phyloP scores from a whole-genome alignment of 352 stramenopile species.

The Hyaloperonospora brassicae region DNA sequence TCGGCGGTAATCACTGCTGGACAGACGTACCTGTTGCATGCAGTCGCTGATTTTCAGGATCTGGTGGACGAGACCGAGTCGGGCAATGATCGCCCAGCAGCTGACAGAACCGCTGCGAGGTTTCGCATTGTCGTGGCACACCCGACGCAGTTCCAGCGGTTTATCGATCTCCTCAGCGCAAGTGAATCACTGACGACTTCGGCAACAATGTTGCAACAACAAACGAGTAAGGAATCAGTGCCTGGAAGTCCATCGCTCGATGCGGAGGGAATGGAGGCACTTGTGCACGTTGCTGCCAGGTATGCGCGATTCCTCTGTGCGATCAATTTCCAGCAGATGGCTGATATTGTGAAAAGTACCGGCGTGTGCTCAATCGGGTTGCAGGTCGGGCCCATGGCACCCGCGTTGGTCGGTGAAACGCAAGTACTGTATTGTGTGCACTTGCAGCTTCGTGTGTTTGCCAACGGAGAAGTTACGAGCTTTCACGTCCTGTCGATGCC shows the following conservation, averaged over 20 bases:
- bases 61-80: constrained; percentile 13
- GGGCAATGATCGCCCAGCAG: background rate
- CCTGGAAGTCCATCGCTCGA: constrained; percentile 12
- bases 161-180: constrained; percentile 19
- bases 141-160: constrained; percentile 18
- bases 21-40: constrained; percentile 13
- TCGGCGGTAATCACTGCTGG: constrained; percentile 1
- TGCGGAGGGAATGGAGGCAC: background rate
- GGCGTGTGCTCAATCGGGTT: constrained; percentile 16
- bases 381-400: constrained; percentile 14
- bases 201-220: constrained; percentile 10
- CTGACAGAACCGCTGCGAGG: constrained; percentile 5
- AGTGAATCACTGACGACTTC: constrained; percentile 16
- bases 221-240: background rate
- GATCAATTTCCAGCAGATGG: constrained; percentile 24
- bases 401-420: constrained; percentile 14
- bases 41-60: constrained; percentile 21
- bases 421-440: constrained; percentile 27
- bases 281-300: constrained; percentile 11
- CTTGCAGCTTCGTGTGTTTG: constrained; percentile 22
- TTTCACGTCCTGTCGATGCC: constrained; percentile 25
- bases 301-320: constrained; percentile 22
- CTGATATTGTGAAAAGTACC: constrained; percentile 9
- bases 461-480: constrained; percentile 11
- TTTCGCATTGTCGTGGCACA: constrained; percentile 17